Percentiles rank a stretch among this genome's conserved stretches.
These are phyloP conservation scores for Primulina tabacum DNA, from an alignment of 257 asterid genomes.

Conservation along the genomic window DNA sequence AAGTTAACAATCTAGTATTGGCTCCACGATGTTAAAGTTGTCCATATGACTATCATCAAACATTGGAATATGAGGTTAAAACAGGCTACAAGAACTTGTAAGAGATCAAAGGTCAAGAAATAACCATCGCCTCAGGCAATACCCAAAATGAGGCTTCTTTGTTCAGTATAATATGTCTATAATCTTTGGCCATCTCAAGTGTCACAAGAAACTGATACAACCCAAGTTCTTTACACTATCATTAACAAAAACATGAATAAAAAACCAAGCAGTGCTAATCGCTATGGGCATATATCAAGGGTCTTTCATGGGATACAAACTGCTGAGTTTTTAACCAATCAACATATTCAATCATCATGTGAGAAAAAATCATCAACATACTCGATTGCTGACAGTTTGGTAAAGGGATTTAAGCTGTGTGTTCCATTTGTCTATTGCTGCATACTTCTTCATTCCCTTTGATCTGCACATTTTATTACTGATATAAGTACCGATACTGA, in stretches of 20 bases:
- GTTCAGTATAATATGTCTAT: too few relatives aligned
- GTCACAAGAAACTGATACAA: neutral
- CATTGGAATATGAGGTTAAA: too few relatives aligned
- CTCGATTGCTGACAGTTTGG: constrained; percentile 75
- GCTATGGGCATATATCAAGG: constrained; percentile 2
- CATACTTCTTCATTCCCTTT: constrained; percentile 90
- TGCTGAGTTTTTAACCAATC: constrained; percentile 3
- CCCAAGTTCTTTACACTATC: constrained; percentile 14
- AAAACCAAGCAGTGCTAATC: constrained; percentile 3
- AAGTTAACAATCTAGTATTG: too few relatives aligned
- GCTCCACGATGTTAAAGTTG: too few relatives aligned
- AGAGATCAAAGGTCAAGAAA: neutral
- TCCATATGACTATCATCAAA: too few relatives aligned
- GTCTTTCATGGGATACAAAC: constrained; percentile 4
- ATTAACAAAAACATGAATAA: constrained; percentile 12
- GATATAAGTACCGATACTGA: neutral
- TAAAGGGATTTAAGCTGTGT: constrained; percentile 78
- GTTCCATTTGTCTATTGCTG: constrained; percentile 94
- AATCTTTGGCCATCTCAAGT: neutral
- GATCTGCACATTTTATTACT: constrained; percentile 43
- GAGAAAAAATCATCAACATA: constrained; percentile 40
- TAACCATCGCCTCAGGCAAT: neutral
- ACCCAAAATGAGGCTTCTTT: neutral
- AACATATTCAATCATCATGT: constrained; percentile 7
- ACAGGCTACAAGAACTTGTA: neutral